Percentiles rank a stretch among this genome's conserved stretches.
These are phyloP conservation scores for Microcos paniculata DNA, from an alignment of 345 rosid species.

Conservation along the genomic window DNA sequence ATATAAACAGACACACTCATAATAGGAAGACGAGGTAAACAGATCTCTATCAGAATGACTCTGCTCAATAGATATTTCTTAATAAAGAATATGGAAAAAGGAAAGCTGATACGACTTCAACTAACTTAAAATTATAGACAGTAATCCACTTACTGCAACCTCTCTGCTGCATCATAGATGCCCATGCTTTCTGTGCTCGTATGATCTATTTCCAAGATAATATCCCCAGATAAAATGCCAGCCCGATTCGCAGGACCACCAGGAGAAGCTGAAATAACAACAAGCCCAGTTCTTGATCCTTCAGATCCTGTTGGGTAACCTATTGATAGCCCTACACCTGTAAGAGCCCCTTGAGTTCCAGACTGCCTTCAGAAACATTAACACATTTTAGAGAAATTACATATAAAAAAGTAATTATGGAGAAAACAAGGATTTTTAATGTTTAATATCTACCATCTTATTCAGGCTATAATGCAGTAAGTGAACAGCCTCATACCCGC, in stretches of 20 bases:
- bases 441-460: slow-evolving; percentile 1
- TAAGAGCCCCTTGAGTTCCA: slow-evolving; percentile 92
- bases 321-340: slow-evolving; percentile 93
- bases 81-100: background rate
- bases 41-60: background rate
- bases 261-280: slow-evolving; percentile 84
- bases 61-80: background rate
- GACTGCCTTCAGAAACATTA: slow-evolving; percentile 84
- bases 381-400: slow-evolving; percentile 24
- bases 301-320: slow-evolving; percentile 70
- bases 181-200: slow-evolving; percentile 65
- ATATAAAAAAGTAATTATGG: background rate
- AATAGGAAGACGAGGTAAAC: background rate
- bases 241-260: slow-evolving; percentile 93
- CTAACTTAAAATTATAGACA: slow-evolving; percentile 3
- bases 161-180: slow-evolving; percentile 90
- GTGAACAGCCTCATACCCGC: slow-evolving; percentile 57
- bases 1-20: background rate
- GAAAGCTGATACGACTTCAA: background rate
- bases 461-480: slow-evolving; percentile 10
- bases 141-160: slow-evolving; percentile 67
- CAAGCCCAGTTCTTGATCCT: slow-evolving; percentile 60
- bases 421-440: slow-evolving; percentile 5
- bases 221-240: slow-evolving; percentile 76
- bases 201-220: slow-evolving; percentile 68